A percentile compares a stretch with the other conserved stretches of the same genome.
These are phyloP conservation scores for Zymoseptoria ardabiliae DNA, from an alignment of 2,329 filamentous ascomycete species.

Conservation along the genomic window DNA sequence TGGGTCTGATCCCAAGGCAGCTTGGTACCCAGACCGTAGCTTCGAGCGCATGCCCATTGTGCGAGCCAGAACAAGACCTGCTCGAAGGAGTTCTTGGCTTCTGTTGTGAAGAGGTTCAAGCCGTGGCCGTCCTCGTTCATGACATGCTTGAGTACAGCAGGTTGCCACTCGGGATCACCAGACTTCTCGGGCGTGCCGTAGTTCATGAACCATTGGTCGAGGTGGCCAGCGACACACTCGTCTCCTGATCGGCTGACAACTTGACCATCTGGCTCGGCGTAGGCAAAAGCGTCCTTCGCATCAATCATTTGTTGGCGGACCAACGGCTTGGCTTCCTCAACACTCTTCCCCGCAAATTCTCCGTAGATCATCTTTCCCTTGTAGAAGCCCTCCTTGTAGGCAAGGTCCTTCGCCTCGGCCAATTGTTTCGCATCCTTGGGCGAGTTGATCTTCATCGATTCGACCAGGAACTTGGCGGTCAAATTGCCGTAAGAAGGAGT, in stretches of 20 bases:
- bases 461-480: conserved; percentile 73
- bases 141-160: conserved; percentile 65
- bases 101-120: conserved; percentile 69
- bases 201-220: conserved; percentile 98
- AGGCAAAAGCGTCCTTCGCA: conserved; percentile 73
- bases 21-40: conserved; percentile 86
- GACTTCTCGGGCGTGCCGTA: conserved; percentile 63
- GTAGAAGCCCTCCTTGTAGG: conserved; percentile 97
- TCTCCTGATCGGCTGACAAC: conserved; percentile 86
- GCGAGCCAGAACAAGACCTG: conserved; percentile 86
- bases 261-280: conserved; percentile 85
- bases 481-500: conserved; percentile 84
- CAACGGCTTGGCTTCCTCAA: conserved; percentile 79
- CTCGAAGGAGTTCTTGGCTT: conserved; percentile 57
- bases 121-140: conserved; percentile 57
- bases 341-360: conserved; percentile 78
- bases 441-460: conserved; percentile 92
- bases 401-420: conserved; percentile 87
- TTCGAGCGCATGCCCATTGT: conserved; percentile 90
- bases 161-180: conserved; percentile 70
- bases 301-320: conserved; percentile 73
- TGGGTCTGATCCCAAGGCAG: conserved; percentile 89
- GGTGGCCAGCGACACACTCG: conserved; percentile 83
- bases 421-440: conserved; percentile 90
- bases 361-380: conserved; percentile 84